Conservation (phyloP, 2,329 filamentous ascomycete species). For the Microsporum audouinii region DNA sequence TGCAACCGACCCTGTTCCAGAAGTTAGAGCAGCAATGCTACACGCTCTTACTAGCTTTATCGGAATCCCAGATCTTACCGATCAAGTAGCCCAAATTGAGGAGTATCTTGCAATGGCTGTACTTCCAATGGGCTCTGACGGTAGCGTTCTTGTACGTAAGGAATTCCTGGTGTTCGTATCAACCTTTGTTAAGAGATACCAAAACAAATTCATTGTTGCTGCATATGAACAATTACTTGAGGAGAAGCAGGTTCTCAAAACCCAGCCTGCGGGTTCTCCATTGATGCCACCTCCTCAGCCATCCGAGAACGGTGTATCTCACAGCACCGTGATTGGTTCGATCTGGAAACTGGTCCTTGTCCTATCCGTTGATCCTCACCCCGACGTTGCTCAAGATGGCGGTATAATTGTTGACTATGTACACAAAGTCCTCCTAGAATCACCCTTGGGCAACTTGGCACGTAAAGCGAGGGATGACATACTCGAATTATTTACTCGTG, state of each 20-base stretch:
- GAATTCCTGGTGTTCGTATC: slow-evolving; percentile 91
- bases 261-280: slow-evolving; percentile 28
- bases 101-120: slow-evolving; percentile 82
- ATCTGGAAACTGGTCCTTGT: slow-evolving; percentile 91
- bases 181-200: slow-evolving; percentile 77
- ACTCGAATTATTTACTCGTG: slow-evolving; percentile 25
- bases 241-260: slow-evolving; percentile 59
- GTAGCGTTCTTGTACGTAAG: slow-evolving; percentile 85
- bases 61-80: slow-evolving; percentile 82
- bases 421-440: slow-evolving; percentile 64
- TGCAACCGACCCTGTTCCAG: slow-evolving; percentile 73
- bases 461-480: slow-evolving; percentile 61
- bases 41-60: slow-evolving; percentile 90
- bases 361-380: slow-evolving; percentile 85
- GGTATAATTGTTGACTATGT: slow-evolving; percentile 77
- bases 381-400: slow-evolving; percentile 79
- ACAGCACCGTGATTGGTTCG: slow-evolving; percentile 83
- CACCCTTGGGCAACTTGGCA: slow-evolving; percentile 59
- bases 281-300: slow-evolving; percentile 16
- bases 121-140: slow-evolving; percentile 84
- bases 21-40: slow-evolving; percentile 86
- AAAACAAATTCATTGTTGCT: slow-evolving; percentile 81
- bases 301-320: slow-evolving; percentile 50
- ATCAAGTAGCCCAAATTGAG: slow-evolving; percentile 82
- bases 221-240: slow-evolving; percentile 84